Evolutionary conservation across 176 grass and related monocot species (phyloP), one percentile per base, ranked within the genome.

Genomic region (Poa annua): DNA sequence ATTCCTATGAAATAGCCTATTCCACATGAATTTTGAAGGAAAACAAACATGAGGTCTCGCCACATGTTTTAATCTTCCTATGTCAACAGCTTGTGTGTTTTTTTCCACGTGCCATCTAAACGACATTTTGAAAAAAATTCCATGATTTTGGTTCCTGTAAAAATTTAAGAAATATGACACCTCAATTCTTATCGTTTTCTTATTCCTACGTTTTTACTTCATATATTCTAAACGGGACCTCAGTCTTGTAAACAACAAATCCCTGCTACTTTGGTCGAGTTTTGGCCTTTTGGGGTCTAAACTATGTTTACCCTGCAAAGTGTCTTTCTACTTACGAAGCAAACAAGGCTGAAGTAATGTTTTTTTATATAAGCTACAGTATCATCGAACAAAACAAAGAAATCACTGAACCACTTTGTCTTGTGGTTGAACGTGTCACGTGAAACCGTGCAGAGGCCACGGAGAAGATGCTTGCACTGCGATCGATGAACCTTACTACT

Each of bases 401-500:
- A 56, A 83, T 80, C 75, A 83, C 8, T 26, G 79, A 15, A 14
- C 55, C 68, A 4, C 52, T 79, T 79, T 79, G 83, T 86, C 74
- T 34, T 65, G 57, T 61, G 84, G 20, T 25, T 1, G 45, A 34
- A 72, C 39, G 47, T 14, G 59, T 86, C 80, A 83, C 80, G 79
- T 90, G 80, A 86, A 86, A 29, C 12, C 1, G 13, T 7, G 13
- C 80, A 79, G 48, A 79, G 15, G 17, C 24, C 65, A 82, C 56
- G 56, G 64, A n/a, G 54, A 86, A 90, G 80, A 79, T 79, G 74
- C 74, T 79, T 77, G 33, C n/a, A 21, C 53, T 59, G 55, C 48
- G 88, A 90, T 73, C 48, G 88, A 90, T 73, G 25, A 56, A 78
- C 48, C 84, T 64, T 47, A 47, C 13, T 48, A 19, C 68, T 12